Conservation (phyloP, 1,284 basidiomycete genomes). For the Cryptococcus sp. region DNA sequence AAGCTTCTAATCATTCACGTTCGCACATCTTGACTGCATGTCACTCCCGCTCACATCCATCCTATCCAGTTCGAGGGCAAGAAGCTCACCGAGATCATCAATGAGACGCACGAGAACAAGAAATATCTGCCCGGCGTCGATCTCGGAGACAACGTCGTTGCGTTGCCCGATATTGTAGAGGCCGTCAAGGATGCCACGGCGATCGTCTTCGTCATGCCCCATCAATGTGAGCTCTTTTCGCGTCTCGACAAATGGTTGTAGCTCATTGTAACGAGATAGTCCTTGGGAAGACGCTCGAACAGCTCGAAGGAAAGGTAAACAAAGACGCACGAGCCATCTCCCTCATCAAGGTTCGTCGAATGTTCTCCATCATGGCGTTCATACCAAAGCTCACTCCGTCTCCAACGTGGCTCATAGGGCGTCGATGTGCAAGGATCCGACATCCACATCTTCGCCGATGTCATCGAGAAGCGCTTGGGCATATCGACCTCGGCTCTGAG, state of each 20-base stretch:
- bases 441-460: slow-evolving; percentile 62
- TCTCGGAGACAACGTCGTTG: slow-evolving; percentile 58
- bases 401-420: slow-evolving; percentile 45
- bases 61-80: slow-evolving; percentile 55
- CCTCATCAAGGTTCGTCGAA: slow-evolving; percentile 53
- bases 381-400: not conserved
- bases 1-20: slow-evolving; percentile 17
- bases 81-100: slow-evolving; percentile 61
- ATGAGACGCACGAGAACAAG: slow-evolving; percentile 54
- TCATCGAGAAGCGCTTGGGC: slow-evolving; percentile 59
- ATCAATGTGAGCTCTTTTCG: slow-evolving; percentile 54
- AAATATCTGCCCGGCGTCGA: slow-evolving; percentile 58
- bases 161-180: slow-evolving; percentile 57
- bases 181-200: slow-evolving; percentile 59
- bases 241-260: not conserved
- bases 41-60: not conserved
- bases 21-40: not conserved
- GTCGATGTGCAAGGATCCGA: slow-evolving; percentile 57
- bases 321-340: slow-evolving; percentile 55
- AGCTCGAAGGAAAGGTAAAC: slow-evolving; percentile 54
- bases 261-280: slow-evolving; percentile 26
- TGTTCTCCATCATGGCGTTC: not conserved
- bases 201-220: slow-evolving; percentile 61
- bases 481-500: slow-evolving; percentile 60
- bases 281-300: slow-evolving; percentile 49